phyloP scores from a whole-genome alignment of 192 early-diverging fungal genomes.

The Jimgerdemannia lactiflua region DNA sequence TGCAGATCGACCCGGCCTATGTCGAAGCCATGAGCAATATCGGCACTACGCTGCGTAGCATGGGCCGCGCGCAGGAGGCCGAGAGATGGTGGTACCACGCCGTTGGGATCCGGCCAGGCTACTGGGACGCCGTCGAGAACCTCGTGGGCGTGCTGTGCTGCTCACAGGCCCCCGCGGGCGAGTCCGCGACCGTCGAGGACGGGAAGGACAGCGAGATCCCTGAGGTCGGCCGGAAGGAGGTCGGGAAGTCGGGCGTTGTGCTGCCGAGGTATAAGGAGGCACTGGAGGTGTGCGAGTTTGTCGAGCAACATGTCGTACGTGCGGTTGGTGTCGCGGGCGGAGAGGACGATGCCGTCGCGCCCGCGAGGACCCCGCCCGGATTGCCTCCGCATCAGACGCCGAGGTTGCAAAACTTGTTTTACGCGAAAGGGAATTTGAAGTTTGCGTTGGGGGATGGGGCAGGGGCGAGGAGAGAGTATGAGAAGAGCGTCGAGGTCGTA shows the following conservation, averaged over 20 bases:
- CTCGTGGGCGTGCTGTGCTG: constrained; percentile 78
- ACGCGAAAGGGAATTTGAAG: constrained; percentile 82
- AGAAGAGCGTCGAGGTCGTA: constrained; percentile 74
- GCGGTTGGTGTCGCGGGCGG: not conserved
- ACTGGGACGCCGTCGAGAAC: constrained; percentile 93
- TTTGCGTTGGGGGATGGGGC: constrained; percentile 70
- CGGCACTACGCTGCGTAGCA: constrained; percentile 82
- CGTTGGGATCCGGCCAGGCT: constrained; percentile 79
- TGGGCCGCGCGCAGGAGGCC: constrained; percentile 68
- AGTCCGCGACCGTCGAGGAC: constrained; percentile 10
- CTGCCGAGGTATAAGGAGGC: constrained; percentile 73
- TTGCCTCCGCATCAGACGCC: constrained; percentile 62
- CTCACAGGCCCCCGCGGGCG: constrained; percentile 2
- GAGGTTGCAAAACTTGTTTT: constrained; percentile 80
- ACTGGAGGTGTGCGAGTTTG: constrained; percentile 75
- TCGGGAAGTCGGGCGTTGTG: constrained; percentile 1
- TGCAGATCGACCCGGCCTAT: constrained; percentile 79
- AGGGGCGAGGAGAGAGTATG: constrained; percentile 78
- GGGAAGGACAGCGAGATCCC: constrained; percentile 9
- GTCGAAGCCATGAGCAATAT: constrained; percentile 92
- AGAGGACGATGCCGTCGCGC: constrained; percentile 5
- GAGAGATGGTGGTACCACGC: constrained; percentile 86
- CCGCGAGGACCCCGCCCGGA: constrained; percentile 29
- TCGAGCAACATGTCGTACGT: constrained; percentile 58
- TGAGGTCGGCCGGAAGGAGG: constrained; percentile 4